These are phyloP conservation scores for Beauveria pseudobassiana DNA, from an alignment of 2,329 filamentous ascomycete species.

Conservation along the genomic window DNA sequence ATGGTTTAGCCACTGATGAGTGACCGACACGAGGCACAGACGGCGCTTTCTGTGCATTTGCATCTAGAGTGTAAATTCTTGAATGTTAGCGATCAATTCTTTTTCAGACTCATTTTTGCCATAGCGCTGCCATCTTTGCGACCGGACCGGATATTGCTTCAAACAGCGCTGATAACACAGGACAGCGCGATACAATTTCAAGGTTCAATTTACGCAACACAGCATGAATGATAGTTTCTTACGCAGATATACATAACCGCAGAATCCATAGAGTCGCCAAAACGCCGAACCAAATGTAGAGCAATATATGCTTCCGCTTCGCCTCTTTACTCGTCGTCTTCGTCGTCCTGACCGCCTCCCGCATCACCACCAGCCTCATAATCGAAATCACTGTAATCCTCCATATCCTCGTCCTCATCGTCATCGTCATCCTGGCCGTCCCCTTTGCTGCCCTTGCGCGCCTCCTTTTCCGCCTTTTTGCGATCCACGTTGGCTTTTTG, in stretches of 20 bases:
- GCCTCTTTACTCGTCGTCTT: conserved; percentile 32
- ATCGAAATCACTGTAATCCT: conserved; percentile 38
- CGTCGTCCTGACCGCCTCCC: conserved; percentile 46
- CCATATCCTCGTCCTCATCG: conserved; percentile 32
- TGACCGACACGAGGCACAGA: neutral
- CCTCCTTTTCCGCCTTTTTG: conserved; percentile 53
- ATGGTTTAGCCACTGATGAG: conserved; percentile 6
- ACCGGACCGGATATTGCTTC: no score
- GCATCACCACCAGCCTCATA: conserved; percentile 44
- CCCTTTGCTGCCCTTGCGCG: conserved; percentile 30
- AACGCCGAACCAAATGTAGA: conserved; percentile 11
- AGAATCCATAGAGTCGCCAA: conserved; percentile 2
- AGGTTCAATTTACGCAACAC: neutral
- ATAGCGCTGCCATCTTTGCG: no score
- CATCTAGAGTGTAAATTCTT: neutral
- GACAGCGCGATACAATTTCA: neutral
- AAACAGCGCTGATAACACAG: no score
- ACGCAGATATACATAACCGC: conserved; percentile 1
- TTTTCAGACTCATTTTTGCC: neutral
- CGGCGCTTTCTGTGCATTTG: neutral
- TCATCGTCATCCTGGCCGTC: conserved; percentile 24
- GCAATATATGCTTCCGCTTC: conserved; percentile 21
- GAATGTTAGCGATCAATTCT: neutral
- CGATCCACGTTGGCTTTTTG: conserved; percentile 88
- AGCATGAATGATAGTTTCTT: neutral